Evolutionary conservation across 805 yeast species (phyloP).

Genomic region (Lipomyces yamanashiensis): DNA sequence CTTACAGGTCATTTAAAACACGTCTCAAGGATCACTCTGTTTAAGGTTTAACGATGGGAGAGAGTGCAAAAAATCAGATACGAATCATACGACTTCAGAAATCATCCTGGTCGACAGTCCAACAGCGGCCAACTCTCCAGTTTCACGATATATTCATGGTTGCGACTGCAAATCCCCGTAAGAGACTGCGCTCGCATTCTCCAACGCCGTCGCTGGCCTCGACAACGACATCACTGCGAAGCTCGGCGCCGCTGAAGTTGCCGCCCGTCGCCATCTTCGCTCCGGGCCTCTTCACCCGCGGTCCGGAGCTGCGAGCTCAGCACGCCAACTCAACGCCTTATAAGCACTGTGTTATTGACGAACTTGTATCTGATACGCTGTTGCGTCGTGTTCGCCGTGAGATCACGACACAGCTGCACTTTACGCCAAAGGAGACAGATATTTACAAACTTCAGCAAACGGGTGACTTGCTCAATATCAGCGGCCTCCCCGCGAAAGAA

Average conservation of each 20-base stretch:
- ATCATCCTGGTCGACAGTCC: not conserved
- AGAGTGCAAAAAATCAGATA: not conserved
- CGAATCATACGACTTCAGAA: conserved; percentile 7
- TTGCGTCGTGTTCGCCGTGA: conserved; percentile 82
- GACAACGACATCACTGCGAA: conserved; percentile 13
- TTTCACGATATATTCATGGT: not conserved
- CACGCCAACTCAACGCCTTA: conserved; percentile 72
- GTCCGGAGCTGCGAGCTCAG: conserved; percentile 19
- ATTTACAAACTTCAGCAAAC: conserved; percentile 86
- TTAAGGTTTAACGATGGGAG: conserved; percentile 13
- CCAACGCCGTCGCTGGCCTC: conserved; percentile 30
- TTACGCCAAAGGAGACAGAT: conserved; percentile 95
- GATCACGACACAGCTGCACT: conserved; percentile 79
- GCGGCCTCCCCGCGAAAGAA: conserved; percentile 81
- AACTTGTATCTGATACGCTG: conserved; percentile 74
- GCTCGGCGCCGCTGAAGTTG: conserved; percentile 8
- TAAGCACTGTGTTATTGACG: conserved; percentile 83
- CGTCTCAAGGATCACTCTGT: not conserved
- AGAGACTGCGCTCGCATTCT: conserved; percentile 26
- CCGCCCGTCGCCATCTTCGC: conserved; percentile 21
- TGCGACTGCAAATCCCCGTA: conserved; percentile 15
- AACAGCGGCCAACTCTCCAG: not conserved
- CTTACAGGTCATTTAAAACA: not conserved
- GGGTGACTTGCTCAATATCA: conserved; percentile 88
- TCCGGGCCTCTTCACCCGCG: conserved; percentile 26